phyloP scores from a whole-genome alignment of 345 rosid species.

The Mercurialis annua region DNA sequence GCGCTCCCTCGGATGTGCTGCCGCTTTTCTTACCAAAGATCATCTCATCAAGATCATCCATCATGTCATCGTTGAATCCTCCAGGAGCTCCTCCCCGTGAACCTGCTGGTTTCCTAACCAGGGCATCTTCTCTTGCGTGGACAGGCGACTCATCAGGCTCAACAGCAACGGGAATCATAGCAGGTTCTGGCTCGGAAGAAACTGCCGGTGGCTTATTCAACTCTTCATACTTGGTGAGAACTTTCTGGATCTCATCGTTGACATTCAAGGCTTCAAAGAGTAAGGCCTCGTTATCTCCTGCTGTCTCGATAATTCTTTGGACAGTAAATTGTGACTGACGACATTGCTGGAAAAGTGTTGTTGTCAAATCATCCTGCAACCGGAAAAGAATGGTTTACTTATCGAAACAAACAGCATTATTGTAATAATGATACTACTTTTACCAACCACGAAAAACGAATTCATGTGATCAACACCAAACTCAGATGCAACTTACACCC shows the following conservation, averaged over 20 bases:
- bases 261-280: constrained; percentile 91
- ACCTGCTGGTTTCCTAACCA: constrained; percentile 72
- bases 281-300: constrained; percentile 76
- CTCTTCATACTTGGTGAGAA: constrained; percentile 64
- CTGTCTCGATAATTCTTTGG: constrained; percentile 75
- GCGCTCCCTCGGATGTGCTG: constrained; percentile 47
- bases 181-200: constrained; percentile 57
- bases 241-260: constrained; percentile 86
- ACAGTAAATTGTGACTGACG: constrained; percentile 54
- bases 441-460: no score
- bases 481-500: no score
- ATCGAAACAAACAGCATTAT: no score
- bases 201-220: constrained; percentile 50
- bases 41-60: constrained; percentile 99
- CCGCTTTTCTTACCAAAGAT: constrained; percentile 82
- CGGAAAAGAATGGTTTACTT: no score
- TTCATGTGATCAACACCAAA: no score
- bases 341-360: constrained; percentile 74
- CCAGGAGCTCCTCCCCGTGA: constrained; percentile 47
- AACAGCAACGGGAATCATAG: constrained; percentile 80
- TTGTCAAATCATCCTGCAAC: constrained; percentile 78
- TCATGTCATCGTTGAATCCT: constrained; percentile 72
- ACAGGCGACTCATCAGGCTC: constrained; percentile 75
- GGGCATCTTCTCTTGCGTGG: constrained; percentile 54
- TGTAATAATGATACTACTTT: no score